A percentile compares a stretch with the other conserved stretches of the same genome.
Conservation (phyloP, 2,329 filamentous ascomycete genomes). For the Metarhizium anisopliae region DNA sequence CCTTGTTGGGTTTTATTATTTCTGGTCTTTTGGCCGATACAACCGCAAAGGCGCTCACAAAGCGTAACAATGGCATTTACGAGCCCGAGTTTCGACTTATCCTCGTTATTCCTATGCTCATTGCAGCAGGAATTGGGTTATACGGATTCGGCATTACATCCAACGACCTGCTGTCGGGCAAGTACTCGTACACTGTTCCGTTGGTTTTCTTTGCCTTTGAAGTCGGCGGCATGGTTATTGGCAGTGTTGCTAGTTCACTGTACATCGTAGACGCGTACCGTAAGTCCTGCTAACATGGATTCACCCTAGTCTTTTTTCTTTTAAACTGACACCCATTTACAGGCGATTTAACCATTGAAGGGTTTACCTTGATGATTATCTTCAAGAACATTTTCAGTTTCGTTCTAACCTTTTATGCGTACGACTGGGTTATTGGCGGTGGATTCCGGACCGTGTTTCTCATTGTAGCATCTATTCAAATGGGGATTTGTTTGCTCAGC, state of each 20-base stretch:
- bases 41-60: slow-evolving; percentile 61
- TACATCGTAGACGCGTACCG: slow-evolving; percentile 93
- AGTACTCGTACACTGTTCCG: slow-evolving; percentile 64
- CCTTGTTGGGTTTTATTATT: slow-evolving; percentile 67
- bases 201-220: slow-evolving; percentile 78
- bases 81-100: slow-evolving; percentile 87
- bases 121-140: slow-evolving; percentile 68
- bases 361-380: slow-evolving; percentile 79
- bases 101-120: slow-evolving; percentile 71
- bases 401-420: slow-evolving; percentile 73
- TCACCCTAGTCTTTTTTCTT: not conserved
- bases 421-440: slow-evolving; percentile 66
- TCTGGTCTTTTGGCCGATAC: slow-evolving; percentile 67
- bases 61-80: slow-evolving; percentile 69
- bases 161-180: slow-evolving; percentile 40
- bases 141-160: slow-evolving; percentile 78
- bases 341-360: slow-evolving; percentile 77
- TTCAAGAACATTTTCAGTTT: slow-evolving; percentile 96
- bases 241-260: slow-evolving; percentile 73
- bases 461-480: slow-evolving; percentile 65
- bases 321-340: not conserved
- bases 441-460: slow-evolving; percentile 58
- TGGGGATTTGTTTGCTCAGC: slow-evolving; percentile 64
- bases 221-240: slow-evolving; percentile 85
- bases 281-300: slow-evolving; percentile 21